Conservation (phyloP, 805 yeast genomes). For the Sugiyamaella lignohabitans region DNA sequence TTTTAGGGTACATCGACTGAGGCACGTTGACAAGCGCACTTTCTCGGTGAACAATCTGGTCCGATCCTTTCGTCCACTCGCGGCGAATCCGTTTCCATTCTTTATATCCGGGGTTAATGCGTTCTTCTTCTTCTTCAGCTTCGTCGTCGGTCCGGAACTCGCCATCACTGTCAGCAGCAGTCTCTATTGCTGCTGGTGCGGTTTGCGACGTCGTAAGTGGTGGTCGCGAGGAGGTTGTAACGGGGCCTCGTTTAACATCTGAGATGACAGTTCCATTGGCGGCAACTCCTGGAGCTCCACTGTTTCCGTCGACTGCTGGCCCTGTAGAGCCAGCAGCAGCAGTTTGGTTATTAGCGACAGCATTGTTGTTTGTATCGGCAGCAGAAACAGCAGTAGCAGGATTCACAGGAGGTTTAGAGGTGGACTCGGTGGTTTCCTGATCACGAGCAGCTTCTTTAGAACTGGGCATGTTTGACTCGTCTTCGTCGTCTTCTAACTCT, state of each 20-base stretch:
- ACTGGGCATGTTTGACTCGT: not conserved
- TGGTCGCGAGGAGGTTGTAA: not conserved
- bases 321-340: not conserved
- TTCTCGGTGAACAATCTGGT: constrained; percentile 19
- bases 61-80: constrained; percentile 47
- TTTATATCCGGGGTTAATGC: constrained; percentile 47
- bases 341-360: not conserved
- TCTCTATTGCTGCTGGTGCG: not conserved
- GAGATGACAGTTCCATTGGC: too few relatives aligned
- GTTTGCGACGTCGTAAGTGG: too few relatives aligned
- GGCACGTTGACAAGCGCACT: constrained; percentile 27
- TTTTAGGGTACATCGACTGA: constrained; percentile 31
- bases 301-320: not conserved
- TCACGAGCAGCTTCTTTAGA: too few relatives aligned
- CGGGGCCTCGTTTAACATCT: not conserved
- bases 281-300: not conserved
- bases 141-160: constrained; percentile 15
- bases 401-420: too few relatives aligned
- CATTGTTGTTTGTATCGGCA: not conserved
- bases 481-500: not conserved
- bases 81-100: constrained; percentile 67
- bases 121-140: constrained; percentile 30
- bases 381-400: not conserved
- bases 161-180: not conserved
- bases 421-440: not conserved